Conservation (phyloP, 306 rosid species). For the Trifolium pratense region DNA sequence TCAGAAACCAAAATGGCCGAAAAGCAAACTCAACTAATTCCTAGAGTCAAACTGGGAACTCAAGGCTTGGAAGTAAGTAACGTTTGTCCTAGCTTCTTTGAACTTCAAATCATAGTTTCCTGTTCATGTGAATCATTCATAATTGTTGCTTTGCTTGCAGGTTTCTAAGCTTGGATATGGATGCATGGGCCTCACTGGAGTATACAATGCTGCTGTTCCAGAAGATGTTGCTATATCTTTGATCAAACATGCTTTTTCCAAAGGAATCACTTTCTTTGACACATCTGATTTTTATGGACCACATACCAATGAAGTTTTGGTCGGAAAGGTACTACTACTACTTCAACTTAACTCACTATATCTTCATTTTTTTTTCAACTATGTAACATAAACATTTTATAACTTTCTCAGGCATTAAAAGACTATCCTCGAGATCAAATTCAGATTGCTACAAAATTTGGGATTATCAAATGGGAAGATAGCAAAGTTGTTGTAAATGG, state of each 20-base stretch:
- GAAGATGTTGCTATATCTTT: constrained; percentile 65
- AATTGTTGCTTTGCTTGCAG: too few relatives aligned
- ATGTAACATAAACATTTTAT: neutral
- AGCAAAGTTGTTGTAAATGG: constrained; percentile 55
- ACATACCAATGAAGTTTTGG: constrained; percentile 61
- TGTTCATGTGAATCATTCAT: too few relatives aligned
- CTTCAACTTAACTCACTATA: neutral
- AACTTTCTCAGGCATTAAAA: constrained; percentile 59
- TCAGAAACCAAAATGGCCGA: too few relatives aligned
- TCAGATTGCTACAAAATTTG: constrained; percentile 86
- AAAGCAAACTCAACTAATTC: too few relatives aligned
- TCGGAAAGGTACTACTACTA: constrained; percentile 65
- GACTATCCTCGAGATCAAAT: constrained; percentile 72
- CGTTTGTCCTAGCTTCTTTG: too few relatives aligned
- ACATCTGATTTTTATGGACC: constrained; percentile 71
- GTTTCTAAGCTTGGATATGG: constrained; percentile 82
- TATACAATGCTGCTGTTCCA: constrained; percentile 59
- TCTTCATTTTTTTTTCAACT: neutral
- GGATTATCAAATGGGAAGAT: constrained; percentile 48
- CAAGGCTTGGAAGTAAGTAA: too few relatives aligned
- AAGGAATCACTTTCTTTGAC: constrained; percentile 83
- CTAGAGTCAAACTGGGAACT: too few relatives aligned
- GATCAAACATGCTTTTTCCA: constrained; percentile 65
- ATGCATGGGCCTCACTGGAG: constrained; percentile 70
- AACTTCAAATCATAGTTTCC: too few relatives aligned